phyloP scores from a whole-genome alignment of 163 green algal genomes.

The Volvox carteri region DNA sequence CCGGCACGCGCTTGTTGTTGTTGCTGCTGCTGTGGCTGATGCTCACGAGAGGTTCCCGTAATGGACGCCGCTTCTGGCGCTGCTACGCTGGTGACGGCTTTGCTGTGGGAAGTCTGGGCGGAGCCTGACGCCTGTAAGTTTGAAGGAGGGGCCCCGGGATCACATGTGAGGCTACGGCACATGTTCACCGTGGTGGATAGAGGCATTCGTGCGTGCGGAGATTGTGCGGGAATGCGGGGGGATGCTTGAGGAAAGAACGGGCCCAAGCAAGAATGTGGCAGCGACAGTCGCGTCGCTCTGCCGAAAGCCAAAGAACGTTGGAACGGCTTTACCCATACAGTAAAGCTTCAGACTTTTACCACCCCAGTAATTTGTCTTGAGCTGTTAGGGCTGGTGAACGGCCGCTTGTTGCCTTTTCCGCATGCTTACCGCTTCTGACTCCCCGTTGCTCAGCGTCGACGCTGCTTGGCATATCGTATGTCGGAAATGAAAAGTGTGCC shows the following conservation, averaged over 20 bases:
- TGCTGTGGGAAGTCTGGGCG: neutral
- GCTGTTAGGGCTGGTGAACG: no score
- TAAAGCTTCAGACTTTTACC: no score
- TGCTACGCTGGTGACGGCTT: neutral
- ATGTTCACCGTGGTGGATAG: no score
- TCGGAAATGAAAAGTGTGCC: neutral
- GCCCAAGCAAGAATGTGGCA: no score
- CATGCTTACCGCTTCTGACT: conserved; percentile 28
- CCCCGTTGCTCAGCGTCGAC: conserved; percentile 23
- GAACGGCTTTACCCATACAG: no score
- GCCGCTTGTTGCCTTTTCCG: neutral
- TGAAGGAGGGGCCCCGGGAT: neutral
- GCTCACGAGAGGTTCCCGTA: neutral
- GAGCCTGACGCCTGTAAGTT: neutral
- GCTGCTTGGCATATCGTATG: conserved; percentile 15
- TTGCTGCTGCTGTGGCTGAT: neutral
- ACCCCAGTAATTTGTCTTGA: no score
- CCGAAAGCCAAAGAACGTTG: no score
- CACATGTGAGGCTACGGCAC: no score
- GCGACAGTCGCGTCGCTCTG: no score
- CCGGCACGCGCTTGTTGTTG: neutral
- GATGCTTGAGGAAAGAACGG: no score
- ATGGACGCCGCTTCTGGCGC: neutral
- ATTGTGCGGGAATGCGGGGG: no score
- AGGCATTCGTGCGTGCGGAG: no score